phyloP scores from a whole-genome alignment of 2,329 filamentous ascomycete species.

The Sporothrix brasiliensis region DNA sequence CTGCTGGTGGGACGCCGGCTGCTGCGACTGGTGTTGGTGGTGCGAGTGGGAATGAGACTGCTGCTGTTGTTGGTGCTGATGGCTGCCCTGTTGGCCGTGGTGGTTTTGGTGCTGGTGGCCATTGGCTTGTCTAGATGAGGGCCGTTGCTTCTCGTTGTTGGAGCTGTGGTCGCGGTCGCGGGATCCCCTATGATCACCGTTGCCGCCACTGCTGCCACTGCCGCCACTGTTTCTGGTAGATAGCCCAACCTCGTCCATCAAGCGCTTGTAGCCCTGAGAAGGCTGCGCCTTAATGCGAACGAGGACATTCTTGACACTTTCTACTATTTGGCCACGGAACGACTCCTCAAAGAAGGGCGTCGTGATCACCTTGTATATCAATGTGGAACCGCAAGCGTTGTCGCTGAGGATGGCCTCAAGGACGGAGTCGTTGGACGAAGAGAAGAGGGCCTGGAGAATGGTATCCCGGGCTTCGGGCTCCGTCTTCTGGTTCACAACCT shows the following conservation, averaged over 20 bases:
- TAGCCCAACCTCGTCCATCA: constrained; percentile 97
- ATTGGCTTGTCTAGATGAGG: constrained; percentile 58
- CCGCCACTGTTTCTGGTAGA: constrained; percentile 60
- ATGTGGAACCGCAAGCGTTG: constrained; percentile 85
- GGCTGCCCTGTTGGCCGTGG: constrained; percentile 41
- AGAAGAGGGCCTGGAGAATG: constrained; percentile 89
- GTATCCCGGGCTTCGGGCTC: constrained; percentile 90
- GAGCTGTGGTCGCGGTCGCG: constrained; percentile 51
- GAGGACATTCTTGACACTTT: constrained; percentile 88
- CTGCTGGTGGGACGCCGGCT: constrained; percentile 38
- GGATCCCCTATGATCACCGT: constrained; percentile 44
- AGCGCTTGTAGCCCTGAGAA: constrained; percentile 92
- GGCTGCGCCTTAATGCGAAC: constrained; percentile 90
- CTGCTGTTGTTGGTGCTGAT: constrained; percentile 36
- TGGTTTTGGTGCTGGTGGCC: constrained; percentile 49
- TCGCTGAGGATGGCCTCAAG: constrained; percentile 90
- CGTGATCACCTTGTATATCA: constrained; percentile 98
- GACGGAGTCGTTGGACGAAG: constrained; percentile 81
- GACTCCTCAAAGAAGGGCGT: constrained; percentile 96
- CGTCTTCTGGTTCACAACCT: constrained; percentile 97
- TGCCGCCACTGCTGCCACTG: constrained; percentile 44
- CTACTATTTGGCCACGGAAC: constrained; percentile 83
- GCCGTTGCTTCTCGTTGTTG: constrained; percentile 57
- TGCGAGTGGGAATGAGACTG: constrained; percentile 38
- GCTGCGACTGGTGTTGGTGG: constrained; percentile 35